A percentile compares a stretch with the other conserved stretches of the same genome.
Conservation (phyloP, 179 eudicot species). For the Monotropa hypopitys region DNA sequence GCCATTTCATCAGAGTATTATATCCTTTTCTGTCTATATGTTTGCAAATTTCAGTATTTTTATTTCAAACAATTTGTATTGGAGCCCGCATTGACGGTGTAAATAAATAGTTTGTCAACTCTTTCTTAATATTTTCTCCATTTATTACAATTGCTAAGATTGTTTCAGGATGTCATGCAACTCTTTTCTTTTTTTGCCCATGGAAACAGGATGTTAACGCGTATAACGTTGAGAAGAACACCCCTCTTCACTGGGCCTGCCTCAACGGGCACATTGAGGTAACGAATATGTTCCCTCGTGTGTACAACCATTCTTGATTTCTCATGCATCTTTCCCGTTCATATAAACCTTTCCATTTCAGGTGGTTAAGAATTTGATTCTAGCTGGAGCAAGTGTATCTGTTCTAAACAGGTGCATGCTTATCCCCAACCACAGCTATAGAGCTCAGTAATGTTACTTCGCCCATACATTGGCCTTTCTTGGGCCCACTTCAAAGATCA, state of each 20-base stretch:
- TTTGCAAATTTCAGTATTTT: not conserved
- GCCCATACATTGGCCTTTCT: too few relatives aligned
- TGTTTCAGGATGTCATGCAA: not conserved
- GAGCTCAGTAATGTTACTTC: not conserved
- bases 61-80: not conserved
- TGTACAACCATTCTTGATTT: not conserved
- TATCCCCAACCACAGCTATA: not conserved
- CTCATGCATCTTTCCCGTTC: not conserved
- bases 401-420: constrained; percentile 47
- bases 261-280: constrained; percentile 82
- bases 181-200: not conserved
- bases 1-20: not conserved
- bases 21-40: not conserved
- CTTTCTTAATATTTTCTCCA: not conserved
- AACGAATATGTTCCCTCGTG: not conserved
- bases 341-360: constrained; percentile 7
- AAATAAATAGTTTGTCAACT: not conserved
- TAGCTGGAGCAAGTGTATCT: constrained; percentile 60
- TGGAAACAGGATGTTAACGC: constrained; percentile 63
- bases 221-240: constrained; percentile 60
- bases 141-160: not conserved
- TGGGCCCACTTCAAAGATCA: too few relatives aligned
- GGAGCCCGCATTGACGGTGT: too few relatives aligned
- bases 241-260: constrained; percentile 94
- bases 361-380: constrained; percentile 62